These are phyloP conservation scores for Malbranchea zuffiana DNA, from an alignment of 2,329 filamentous ascomycete genomes.

Conservation along the genomic window DNA sequence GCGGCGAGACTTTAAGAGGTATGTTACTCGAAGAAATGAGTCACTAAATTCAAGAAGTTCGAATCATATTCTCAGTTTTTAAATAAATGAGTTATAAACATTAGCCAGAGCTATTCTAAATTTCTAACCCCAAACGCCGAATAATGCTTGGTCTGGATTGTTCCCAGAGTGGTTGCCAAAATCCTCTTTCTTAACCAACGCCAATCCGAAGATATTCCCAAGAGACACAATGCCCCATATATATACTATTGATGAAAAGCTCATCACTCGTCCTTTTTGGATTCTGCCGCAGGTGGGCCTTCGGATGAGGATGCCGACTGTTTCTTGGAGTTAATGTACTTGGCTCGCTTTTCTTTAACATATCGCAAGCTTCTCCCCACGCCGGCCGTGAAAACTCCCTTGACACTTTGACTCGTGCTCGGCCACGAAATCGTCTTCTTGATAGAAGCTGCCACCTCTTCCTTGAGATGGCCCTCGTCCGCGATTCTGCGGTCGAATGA, in stretches of 20 bases:
- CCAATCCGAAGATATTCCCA: too few relatives aligned
- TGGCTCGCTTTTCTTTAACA: slow-evolving; percentile 66
- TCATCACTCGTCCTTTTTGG: slow-evolving; percentile 9
- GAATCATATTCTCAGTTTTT: too few relatives aligned
- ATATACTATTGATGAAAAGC: too few relatives aligned
- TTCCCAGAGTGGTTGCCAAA: too few relatives aligned
- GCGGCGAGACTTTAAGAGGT: too few relatives aligned
- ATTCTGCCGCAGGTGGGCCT: not conserved
- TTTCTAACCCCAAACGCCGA: too few relatives aligned
- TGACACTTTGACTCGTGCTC: slow-evolving; percentile 75
- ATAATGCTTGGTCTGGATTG: slow-evolving; percentile 8
- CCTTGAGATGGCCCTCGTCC: slow-evolving; percentile 55
- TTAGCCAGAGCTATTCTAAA: too few relatives aligned
- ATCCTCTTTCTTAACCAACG: too few relatives aligned
- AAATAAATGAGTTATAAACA: too few relatives aligned
- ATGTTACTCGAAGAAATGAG: too few relatives aligned
- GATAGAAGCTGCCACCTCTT: slow-evolving; percentile 64
- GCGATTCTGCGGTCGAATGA: slow-evolving; percentile 81
- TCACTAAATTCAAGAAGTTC: too few relatives aligned
- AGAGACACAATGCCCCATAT: too few relatives aligned
- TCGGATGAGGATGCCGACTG: slow-evolving; percentile 15
- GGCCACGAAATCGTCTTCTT: slow-evolving; percentile 87
- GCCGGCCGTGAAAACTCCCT: slow-evolving; percentile 72
- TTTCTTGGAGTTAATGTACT: slow-evolving; percentile 40
- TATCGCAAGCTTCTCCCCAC: slow-evolving; percentile 61